Base-by-base conservation (phyloP, 176 grass and related monocot genomes). In the Phoenix dactylifera region DNA sequence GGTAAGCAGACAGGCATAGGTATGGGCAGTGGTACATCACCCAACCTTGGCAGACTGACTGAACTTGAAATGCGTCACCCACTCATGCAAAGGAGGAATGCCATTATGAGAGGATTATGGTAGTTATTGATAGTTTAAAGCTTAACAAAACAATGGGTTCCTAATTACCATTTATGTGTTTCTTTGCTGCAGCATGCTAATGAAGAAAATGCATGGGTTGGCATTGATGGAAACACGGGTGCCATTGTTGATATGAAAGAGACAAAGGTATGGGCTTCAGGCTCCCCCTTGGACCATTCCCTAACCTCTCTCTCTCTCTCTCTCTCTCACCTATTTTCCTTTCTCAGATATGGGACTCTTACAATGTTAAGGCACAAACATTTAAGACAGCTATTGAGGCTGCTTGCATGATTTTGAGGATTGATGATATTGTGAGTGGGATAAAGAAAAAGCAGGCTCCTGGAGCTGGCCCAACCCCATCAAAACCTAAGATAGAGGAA, bases 331-430 rank as follows among this genome's bases (percentile, higher is more conserved):
- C 35, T 14, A 44, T 44, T 18, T 14, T 50, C 5, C 60, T 56
- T 29, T 71, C 68, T 18, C 51, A 95, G 90, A 87, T 95, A 60
- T 95, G 90, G 90, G 90, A 95, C 55, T 89, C 90, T 15, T 98
- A 93, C 59, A 93, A 74, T 58, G 94, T 98, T 17, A 98, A 98
- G 75, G 85, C 85, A 30, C 94, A 98, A 59, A 98, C 94, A 0
- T 98, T 93, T 72, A 98, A 98, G 76, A 98, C 88, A 10, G 94
- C 94, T n/a, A 92, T 98, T 0, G 94, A 98, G 60, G 82, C 94
- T 22, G 82, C 94, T 25, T 86, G 75, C 76, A 98, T 98, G 94
- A 88, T 98, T 69, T 65, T 98, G 67, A 84, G 85, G 72, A 98
- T 98, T 24, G 94, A 98, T 7, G 94, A 98, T 60, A 89, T 98